These are phyloP conservation scores for Teratosphaeria epicoccoides DNA, from an alignment of 2,329 filamentous ascomycete species.

Conservation along the genomic window DNA sequence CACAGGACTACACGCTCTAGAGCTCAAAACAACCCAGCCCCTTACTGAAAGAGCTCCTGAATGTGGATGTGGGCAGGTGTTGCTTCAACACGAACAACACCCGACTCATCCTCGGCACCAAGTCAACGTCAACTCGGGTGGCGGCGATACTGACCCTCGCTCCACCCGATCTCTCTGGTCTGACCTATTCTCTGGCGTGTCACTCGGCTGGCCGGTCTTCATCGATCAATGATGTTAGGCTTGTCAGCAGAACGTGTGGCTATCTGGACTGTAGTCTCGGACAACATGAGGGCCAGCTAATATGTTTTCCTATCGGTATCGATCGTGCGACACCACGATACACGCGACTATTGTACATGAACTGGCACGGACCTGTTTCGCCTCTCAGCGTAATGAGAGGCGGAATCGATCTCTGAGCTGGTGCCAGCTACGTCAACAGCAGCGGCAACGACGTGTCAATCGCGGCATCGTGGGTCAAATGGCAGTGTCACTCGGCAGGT, in stretches of 20 bases:
- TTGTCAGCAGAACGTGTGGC: not conserved
- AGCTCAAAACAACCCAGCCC: constrained; percentile 41
- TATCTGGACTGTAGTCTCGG: not conserved
- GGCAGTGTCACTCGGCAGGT: constrained; percentile 32
- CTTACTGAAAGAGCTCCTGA: constrained; percentile 39
- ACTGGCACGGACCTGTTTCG: constrained; percentile 1
- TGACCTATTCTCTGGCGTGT: constrained; percentile 6
- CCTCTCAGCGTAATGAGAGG: not conserved
- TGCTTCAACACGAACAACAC: constrained; percentile 25
- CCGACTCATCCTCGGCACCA: constrained; percentile 15
- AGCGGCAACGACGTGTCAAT: not conserved
- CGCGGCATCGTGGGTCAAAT: constrained; percentile 7
- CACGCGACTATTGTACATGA: not conserved
- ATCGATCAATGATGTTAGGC: not conserved
- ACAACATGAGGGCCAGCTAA: not conserved
- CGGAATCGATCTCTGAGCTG: constrained; percentile 8
- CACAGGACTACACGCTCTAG: constrained; percentile 43
- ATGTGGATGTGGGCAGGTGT: constrained; percentile 26
- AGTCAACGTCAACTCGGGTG: constrained; percentile 9
- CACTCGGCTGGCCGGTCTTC: constrained; percentile 11
- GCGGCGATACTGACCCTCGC: constrained; percentile 10
- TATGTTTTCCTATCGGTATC: constrained; percentile 23
- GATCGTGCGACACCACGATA: not conserved
- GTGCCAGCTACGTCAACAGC: constrained; percentile 6
- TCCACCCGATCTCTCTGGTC: not conserved